Evolutionary conservation across 257 asterid species (phyloP), one percentile per base, ranked within the genome.

Genomic region (Gynochthodes officinalis): DNA sequence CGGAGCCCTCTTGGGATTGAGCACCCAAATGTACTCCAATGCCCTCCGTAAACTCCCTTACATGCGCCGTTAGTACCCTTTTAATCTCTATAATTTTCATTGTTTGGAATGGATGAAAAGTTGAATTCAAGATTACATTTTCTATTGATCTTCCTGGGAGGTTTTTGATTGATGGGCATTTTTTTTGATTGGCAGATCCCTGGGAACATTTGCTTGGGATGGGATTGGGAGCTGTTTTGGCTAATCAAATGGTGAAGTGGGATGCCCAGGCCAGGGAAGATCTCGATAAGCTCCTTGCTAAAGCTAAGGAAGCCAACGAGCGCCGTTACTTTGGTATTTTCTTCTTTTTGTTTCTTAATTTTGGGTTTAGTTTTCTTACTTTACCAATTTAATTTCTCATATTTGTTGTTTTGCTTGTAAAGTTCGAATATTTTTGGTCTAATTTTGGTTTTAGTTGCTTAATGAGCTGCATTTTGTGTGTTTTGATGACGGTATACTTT

Each of bases 151-250:
- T 48, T 49, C 19, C 53, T 2, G 39, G 15, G 7, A 0, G 50
- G 23, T 71, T 25, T 49, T 42, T 58, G 50, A 27, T 54, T 9
- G 39, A 44, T 46, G 40, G 61, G 21, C 4, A 2, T 28, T 27
- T 69, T 55, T 40, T 2, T 18, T 39, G 2, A 44, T 5, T 60
- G 79, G 73, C 86, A 94, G 99, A 95, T 92, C 99, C 99, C 21
- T 95, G 99, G 98, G 99, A 95, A 79, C 99, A 95, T 86, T 75
- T 95, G 73, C 55, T 95, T 84, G 99, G 98, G 32, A 95, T 95
- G 91, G 99, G 98, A 15, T 75, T 95, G 78, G 99, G 99, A 33
- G 95, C 78, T 21, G 87, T 95, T 48, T 82, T 88, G 59, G 96
- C 89, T 23, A 87, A 89, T 72, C 97, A 95, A 85, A 70, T 88